Evolutionary conservation across 345 rosid species (phyloP).

Genomic region (Trapa incisa): DNA sequence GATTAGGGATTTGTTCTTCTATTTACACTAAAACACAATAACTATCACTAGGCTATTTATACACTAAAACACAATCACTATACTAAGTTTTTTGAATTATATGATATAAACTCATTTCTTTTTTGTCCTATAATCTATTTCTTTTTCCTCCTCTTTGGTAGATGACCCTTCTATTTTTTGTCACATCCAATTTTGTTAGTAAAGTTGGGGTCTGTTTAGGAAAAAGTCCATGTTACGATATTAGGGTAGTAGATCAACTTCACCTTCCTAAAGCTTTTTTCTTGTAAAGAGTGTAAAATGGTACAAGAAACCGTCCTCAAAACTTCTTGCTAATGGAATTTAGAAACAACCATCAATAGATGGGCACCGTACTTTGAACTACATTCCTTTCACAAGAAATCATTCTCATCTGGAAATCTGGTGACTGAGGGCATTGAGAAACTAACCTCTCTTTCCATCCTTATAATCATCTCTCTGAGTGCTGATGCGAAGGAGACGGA

Average conservation of each 20-base stretch:
- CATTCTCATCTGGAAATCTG: neutral
- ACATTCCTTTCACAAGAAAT: neutral
- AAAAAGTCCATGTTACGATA: no score
- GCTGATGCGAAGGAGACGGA: slow-evolving; percentile 5
- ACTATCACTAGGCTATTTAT: no score
- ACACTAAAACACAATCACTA: no score
- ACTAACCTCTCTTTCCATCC: neutral
- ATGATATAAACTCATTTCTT: no score
- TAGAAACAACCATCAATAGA: neutral
- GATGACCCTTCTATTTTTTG: no score
- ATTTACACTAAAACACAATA: no score
- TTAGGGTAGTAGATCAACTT: neutral
- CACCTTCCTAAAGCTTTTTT: neutral
- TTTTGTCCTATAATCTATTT: no score
- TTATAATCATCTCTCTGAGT: neutral
- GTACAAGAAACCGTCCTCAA: neutral
- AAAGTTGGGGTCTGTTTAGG: no score
- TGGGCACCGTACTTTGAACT: neutral
- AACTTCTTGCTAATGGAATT: neutral
- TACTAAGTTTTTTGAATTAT: no score
- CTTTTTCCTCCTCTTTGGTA: no score
- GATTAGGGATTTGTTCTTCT: no score
- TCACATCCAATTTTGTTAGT: no score
- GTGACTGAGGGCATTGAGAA: neutral
- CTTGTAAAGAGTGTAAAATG: neutral